Evolutionary conservation across 1,284 basidiomycete species (phyloP), one percentile per base, ranked within the genome.

Genomic region (Butyriboletus regius): DNA sequence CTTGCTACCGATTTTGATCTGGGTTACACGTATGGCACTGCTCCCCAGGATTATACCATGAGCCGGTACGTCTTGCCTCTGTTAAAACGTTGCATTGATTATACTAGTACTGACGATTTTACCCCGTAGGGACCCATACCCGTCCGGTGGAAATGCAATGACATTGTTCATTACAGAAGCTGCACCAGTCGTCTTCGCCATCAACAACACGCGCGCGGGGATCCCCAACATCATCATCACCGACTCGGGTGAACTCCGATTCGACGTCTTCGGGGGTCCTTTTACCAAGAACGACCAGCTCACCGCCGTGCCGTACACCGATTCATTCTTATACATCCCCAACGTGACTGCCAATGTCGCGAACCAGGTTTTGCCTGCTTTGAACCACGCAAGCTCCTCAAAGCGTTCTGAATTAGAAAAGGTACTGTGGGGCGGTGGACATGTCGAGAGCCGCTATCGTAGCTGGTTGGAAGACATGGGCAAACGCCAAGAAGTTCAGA

Each of bases 201-300:
- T 79, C 56, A 83, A 83, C 68, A 84, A 84, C 60, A 72, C 77
- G 12, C 76, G 83, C 31, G 72, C 78, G 3, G 63, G 61, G 14
- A 75, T 78, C 47, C 79, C 83, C 17, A 81, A 78, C 54, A 67
- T 89, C 51, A 79, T 88, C 63, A 78, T 91, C 54, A 73, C 76
- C 45, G 85, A 90, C 67, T 80, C 84, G 1, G 88, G 84, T 15
- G 81, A 75, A n/a, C 75, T 84, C 60, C 79, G 89, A 40, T 91
- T 84, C 68, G 83, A 89, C 58, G 64, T 92, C 40, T 79, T 78
- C 61, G 56, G 71, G 3, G 88, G 88, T 1, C 56, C 78, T 5
- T 90, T 91, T 69, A 83, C 83, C 40, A 79, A 80, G 60, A 89
- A 91, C 64, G 88, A 91, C 65, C 81, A 89, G 63, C 74, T 88